phyloP scores from a whole-genome alignment of 345 rosid genomes.

The Acer negundo region DNA sequence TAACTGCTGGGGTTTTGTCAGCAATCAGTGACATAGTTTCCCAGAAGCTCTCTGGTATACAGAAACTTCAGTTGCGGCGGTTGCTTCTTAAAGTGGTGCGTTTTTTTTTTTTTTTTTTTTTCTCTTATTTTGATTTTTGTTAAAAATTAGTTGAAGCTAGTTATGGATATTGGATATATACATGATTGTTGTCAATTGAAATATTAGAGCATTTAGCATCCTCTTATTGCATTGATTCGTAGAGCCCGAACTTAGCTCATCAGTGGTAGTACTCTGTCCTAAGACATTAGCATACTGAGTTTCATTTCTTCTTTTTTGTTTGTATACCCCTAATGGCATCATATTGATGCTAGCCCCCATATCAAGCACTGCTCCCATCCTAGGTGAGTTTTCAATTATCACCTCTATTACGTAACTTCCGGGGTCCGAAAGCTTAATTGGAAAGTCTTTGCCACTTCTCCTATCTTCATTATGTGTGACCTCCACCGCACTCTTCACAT shows the following conservation, averaged over 20 bases:
- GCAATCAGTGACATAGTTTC: conserved; percentile 71
- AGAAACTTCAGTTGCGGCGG: conserved; percentile 76
- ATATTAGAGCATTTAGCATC: not conserved
- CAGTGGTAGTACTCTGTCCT: not conserved
- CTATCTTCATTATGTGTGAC: too few species aligned
- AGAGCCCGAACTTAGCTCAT: not conserved
- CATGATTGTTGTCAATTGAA: not conserved
- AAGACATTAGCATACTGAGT: not conserved
- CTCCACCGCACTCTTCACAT: too few species aligned
- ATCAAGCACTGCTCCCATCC: too few species aligned
- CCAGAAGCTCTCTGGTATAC: conserved; percentile 85
- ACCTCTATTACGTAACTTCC: too few species aligned
- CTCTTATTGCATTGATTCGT: not conserved
- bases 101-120: conserved; percentile 3
- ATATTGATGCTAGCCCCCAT: too few species aligned
- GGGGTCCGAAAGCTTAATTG: too few species aligned
- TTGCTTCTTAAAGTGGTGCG: conserved; percentile 86
- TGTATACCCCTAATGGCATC: too few species aligned
- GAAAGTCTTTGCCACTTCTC: too few species aligned
- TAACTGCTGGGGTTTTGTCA: conserved; percentile 79
- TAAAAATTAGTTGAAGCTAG: not conserved
- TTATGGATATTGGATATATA: not conserved
- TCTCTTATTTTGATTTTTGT: not conserved
- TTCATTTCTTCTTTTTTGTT: not conserved
- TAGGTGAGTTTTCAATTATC: too few species aligned